phyloP scores from a whole-genome alignment of 176 grass and related monocot species.

The barley (Hordeum vulgare) region DNA sequence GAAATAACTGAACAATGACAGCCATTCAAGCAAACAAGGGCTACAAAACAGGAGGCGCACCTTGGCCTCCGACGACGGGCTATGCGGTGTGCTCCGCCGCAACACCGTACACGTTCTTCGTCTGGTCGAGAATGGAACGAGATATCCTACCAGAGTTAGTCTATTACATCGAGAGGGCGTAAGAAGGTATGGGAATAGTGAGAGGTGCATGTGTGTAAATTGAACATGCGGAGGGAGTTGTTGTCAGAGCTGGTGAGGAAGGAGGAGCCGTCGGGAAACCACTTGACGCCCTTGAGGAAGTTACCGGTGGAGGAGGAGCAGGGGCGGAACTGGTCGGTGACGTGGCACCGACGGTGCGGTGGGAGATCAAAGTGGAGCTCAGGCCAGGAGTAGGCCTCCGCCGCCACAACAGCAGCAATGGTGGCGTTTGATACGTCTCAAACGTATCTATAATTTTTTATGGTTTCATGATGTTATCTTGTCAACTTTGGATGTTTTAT shows the following conservation, averaged over 20 bases:
- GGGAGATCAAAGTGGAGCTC: slow-evolving; percentile 54
- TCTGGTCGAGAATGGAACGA: slow-evolving; percentile 16
- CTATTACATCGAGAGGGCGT: neutral
- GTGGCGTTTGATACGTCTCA: too few species aligned
- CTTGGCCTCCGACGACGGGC: slow-evolving; percentile 34
- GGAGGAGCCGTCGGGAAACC: slow-evolving; percentile 91
- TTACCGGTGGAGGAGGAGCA: slow-evolving; percentile 31
- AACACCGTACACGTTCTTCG: slow-evolving; percentile 46
- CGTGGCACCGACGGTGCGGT: slow-evolving; percentile 50
- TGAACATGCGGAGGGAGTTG: slow-evolving; percentile 85
- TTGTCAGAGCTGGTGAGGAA: slow-evolving; percentile 93
- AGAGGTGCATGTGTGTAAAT: slow-evolving; percentile 26
- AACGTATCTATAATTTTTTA: too few species aligned
- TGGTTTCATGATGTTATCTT: too few species aligned
- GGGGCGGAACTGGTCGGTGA: slow-evolving; percentile 31
- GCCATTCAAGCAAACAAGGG: neutral
- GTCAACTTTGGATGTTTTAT: too few species aligned
- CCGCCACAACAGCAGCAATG: neutral
- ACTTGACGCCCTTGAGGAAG: slow-evolving; percentile 92
- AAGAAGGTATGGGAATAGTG: neutral
- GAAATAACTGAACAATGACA: neutral
- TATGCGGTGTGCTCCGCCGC: slow-evolving; percentile 20
- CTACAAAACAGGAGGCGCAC: slow-evolving; percentile 14
- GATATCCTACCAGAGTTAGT: neutral
- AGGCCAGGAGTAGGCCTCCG: slow-evolving; percentile 42